Conservation (phyloP, 1,284 basidiomycete species). For the Rhodofomes roseus region DNA sequence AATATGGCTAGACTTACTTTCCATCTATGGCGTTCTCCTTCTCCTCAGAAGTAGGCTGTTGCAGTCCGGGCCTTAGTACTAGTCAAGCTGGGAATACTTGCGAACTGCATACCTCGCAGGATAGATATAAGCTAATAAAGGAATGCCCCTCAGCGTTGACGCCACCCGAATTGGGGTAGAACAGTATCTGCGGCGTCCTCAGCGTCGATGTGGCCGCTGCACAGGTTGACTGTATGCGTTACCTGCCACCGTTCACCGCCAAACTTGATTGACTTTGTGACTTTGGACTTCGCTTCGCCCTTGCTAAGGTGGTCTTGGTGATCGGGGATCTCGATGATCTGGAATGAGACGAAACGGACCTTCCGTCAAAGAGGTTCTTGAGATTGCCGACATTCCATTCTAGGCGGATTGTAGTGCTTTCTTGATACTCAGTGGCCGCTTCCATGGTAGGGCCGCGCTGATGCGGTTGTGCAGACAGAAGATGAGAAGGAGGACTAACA, state of each 20-base stretch:
- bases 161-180: slow-evolving; percentile 78
- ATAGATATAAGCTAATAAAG: slow-evolving; percentile 70
- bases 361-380: slow-evolving; percentile 68
- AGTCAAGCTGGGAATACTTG: neutral
- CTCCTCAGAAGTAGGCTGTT: slow-evolving; percentile 73
- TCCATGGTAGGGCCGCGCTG: neutral
- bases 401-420: slow-evolving; percentile 62
- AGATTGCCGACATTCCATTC: slow-evolving; percentile 75
- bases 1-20: slow-evolving; percentile 37
- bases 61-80: too few relatives aligned
- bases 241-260: slow-evolving; percentile 74
- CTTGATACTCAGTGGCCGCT: slow-evolving; percentile 32
- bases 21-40: slow-evolving; percentile 62
- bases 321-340: slow-evolving; percentile 1
- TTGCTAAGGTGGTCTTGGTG: slow-evolving; percentile 35
- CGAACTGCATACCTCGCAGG: slow-evolving; percentile 62
- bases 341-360: slow-evolving; percentile 29
- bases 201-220: neutral
- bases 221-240: slow-evolving; percentile 9
- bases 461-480: neutral
- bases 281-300: slow-evolving; percentile 69
- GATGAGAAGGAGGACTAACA: neutral
- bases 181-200: slow-evolving; percentile 52
- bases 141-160: slow-evolving; percentile 38
- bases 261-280: slow-evolving; percentile 62